Base-by-base conservation (phyloP, 192 early-diverging fungal genomes). In the Backusella tuberculispora region DNA sequence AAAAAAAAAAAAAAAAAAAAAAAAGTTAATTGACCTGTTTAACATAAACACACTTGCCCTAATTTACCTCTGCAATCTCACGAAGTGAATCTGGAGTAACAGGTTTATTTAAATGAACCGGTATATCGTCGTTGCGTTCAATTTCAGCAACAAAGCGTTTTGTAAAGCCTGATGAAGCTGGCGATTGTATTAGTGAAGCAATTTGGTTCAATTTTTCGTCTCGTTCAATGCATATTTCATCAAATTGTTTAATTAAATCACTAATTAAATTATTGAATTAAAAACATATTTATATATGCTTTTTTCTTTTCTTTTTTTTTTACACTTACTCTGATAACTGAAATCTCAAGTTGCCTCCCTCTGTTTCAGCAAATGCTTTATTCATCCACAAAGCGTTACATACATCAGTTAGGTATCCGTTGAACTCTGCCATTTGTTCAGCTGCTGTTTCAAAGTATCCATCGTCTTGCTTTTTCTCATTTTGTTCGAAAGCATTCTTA, bases 261-360 rank as follows among this genome's bases (percentile, higher is more conserved):
- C 53, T 56, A 56, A 12, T 53, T 7, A 45, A 53, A 24, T 5
- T 9, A 50, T 19, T 21, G 19, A 21, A 10, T 56, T 56, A 21
- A 50, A 45, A 12, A 42, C 41, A 42, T 42, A 42, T 42, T 7
- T 42, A 42, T 24, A 21, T 24, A 24, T 0, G 21, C 50, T 21
- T 12, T 1, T 19, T 10, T 19, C 7, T 7, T 5, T 9, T 21
- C 10, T 21, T 56, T 2, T 24, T 48, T 12, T n/a, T 48, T n/a
- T 48, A 19, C 19, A 50, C 53, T 60, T 60, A 60, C 53, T 60
- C 53, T 60, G 53, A 60, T 26, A 60, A 26, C 24, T 60, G 21
- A 60, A 60, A 60, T 24, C 53, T 60, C 26, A 26, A 24, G 5
- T 60, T 60, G 5, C 21, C 12, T 10, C 45, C 13, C 3, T 60